These are phyloP conservation scores for Oemleria cerasiformis DNA, from an alignment of 306 rosid species.

Conservation along the genomic window DNA sequence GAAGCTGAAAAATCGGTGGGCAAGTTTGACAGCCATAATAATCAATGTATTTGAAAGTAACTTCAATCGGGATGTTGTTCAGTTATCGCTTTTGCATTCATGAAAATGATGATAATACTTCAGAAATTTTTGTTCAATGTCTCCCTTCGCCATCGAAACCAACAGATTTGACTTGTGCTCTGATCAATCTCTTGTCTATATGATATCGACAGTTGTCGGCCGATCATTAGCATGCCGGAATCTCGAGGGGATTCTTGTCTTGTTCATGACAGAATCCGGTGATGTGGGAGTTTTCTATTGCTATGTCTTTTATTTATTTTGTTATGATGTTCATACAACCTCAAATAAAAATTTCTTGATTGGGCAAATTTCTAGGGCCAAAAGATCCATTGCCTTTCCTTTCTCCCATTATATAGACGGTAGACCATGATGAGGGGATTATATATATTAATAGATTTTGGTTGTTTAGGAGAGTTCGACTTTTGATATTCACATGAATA, in stretches of 20 bases:
- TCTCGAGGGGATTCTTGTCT: background rate
- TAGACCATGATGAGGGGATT: no score
- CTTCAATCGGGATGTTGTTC: slow-evolving; percentile 35
- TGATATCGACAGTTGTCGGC: background rate
- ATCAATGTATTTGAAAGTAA: slow-evolving; percentile 53
- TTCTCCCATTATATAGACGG: no score
- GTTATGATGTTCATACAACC: background rate
- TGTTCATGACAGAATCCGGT: background rate
- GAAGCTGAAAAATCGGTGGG: slow-evolving; percentile 46
- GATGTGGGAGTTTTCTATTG: background rate
- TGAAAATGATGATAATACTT: slow-evolving; percentile 24
- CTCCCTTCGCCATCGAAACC: background rate
- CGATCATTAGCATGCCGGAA: background rate
- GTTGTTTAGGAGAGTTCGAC: no score
- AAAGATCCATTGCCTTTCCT: no score
- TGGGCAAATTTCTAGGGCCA: background rate
- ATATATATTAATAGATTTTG: no score
- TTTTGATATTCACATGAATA: no score
- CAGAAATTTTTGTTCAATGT: slow-evolving; percentile 16
- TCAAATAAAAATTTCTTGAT: background rate
- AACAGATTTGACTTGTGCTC: background rate
- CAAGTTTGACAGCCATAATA: slow-evolving; percentile 54
- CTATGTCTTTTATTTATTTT: no score
- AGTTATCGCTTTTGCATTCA: slow-evolving; percentile 33
- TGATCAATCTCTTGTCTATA: background rate